phyloP scores from a whole-genome alignment of 2,329 filamentous ascomycete genomes.

The Botryotinia narcissicola region DNA sequence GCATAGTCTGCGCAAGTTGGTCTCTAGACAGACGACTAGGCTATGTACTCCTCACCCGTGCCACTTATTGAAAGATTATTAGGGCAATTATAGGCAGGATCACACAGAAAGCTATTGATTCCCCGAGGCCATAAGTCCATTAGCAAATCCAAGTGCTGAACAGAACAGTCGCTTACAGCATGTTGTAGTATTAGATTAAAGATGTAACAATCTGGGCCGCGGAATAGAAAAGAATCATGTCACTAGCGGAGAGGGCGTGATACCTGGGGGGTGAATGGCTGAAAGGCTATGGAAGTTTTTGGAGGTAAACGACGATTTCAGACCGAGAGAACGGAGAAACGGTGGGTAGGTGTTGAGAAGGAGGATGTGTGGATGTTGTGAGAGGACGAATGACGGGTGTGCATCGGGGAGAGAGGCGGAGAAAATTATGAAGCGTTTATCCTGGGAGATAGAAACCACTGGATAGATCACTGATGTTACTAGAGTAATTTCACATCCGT shows the following conservation, averaged over 20 bases:
- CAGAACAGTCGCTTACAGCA: no score
- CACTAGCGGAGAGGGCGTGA: neutral
- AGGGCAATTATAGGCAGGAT: neutral
- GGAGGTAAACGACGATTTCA: neutral
- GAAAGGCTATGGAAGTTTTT: neutral
- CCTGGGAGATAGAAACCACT: neutral
- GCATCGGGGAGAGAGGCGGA: neutral
- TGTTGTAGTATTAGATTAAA: neutral
- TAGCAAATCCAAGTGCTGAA: neutral
- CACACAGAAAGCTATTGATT: neutral
- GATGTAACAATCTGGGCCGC: no score
- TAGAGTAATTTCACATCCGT: neutral
- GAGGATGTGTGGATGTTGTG: neutral
- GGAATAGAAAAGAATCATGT: neutral
- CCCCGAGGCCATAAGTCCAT: neutral
- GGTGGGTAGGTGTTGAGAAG: neutral
- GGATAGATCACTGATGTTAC: neutral
- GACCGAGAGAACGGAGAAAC: neutral
- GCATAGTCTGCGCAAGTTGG: neutral
- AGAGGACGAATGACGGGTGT: neutral
- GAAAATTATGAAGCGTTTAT: no score
- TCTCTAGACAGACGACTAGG: neutral
- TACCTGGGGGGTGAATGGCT: neutral
- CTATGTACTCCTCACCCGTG: neutral
- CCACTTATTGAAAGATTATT: neutral